These are phyloP conservation scores for Boletus rubroflammeus DNA, from an alignment of 768 basidiomycete species.

Conservation along the genomic window DNA sequence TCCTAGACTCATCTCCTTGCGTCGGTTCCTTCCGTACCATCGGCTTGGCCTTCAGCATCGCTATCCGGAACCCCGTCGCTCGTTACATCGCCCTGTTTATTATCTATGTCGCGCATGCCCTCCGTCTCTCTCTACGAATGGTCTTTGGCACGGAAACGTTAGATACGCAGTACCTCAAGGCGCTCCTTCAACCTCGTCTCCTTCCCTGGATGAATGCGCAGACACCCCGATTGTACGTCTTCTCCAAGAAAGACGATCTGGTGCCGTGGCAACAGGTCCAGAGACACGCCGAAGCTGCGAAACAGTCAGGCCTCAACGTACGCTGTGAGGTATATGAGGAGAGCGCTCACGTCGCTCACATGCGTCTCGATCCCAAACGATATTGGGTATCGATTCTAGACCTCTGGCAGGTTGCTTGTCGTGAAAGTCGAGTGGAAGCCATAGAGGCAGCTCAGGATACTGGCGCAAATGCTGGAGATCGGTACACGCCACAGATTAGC, in stretches of 20 bases:
- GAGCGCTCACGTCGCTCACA: constrained; percentile 35
- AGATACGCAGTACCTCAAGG: constrained; percentile 1
- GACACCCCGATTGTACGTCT: constrained; percentile 37
- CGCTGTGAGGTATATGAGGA: constrained; percentile 31
- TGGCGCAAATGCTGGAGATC: neutral
- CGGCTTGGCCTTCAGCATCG: constrained; percentile 20
- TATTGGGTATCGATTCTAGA: constrained; percentile 25
- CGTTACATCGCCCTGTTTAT: constrained; percentile 12
- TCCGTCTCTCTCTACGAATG: constrained; percentile 7
- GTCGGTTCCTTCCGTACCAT: constrained; percentile 12
- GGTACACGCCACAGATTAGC: neutral
- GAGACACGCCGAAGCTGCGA: constrained; percentile 25
- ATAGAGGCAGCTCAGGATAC: neutral
- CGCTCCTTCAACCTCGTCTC: constrained; percentile 21
- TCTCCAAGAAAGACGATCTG: constrained; percentile 30
- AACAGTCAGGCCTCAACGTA: constrained; percentile 23
- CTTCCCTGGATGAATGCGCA: constrained; percentile 30
- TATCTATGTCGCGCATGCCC: constrained; percentile 12
- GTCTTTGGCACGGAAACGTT: constrained; percentile 19
- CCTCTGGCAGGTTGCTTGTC: constrained; percentile 20
- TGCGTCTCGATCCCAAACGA: constrained; percentile 27
- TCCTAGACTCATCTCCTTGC: constrained; percentile 25
- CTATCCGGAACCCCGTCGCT: constrained; percentile 19
- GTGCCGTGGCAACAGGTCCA: constrained; percentile 29
- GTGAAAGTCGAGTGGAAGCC: neutral